Conservation (phyloP, 495 filamentous ascomycete species). For the Penicillium atrosanguineum region DNA sequence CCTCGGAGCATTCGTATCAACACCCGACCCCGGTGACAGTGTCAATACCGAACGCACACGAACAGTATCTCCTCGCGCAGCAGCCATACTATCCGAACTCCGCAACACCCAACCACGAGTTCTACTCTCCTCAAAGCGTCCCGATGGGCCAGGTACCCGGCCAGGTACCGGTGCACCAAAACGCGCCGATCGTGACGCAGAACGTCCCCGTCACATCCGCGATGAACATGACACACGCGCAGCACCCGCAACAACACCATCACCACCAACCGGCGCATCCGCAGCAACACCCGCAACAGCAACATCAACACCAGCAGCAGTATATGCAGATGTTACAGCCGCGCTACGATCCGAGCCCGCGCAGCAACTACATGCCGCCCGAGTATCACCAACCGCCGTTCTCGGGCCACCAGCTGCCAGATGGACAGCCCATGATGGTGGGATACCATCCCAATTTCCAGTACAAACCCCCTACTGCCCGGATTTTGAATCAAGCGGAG, state of each 20-base stretch:
- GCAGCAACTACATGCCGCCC: slow-evolving; percentile 35
- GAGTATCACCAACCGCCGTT: slow-evolving; percentile 36
- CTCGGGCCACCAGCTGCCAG: slow-evolving; percentile 28
- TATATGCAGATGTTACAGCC: slow-evolving; percentile 42
- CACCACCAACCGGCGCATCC: slow-evolving; percentile 26
- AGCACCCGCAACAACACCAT: slow-evolving; percentile 33
- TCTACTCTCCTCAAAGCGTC: slow-evolving; percentile 35
- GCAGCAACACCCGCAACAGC: slow-evolving; percentile 29
- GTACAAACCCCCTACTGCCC: slow-evolving; percentile 37
- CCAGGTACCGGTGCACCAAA: slow-evolving; percentile 31
- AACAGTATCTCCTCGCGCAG: slow-evolving; percentile 41
- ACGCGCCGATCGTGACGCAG: slow-evolving; percentile 29
- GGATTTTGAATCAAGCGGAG: slow-evolving; percentile 43
- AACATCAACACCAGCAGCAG: slow-evolving; percentile 26
- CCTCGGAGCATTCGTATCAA: slow-evolving; percentile 42
- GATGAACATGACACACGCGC: slow-evolving; percentile 33
- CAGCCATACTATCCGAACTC: slow-evolving; percentile 39
- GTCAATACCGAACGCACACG: slow-evolving; percentile 32
- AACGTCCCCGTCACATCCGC: slow-evolving; percentile 33
- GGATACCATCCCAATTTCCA: slow-evolving; percentile 38
- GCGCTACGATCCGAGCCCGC: slow-evolving; percentile 36
- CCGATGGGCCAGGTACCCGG: slow-evolving; percentile 32
- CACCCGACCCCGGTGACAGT: slow-evolving; percentile 28
- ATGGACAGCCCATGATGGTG: slow-evolving; percentile 38
- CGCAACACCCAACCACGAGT: slow-evolving; percentile 39